Conservation (phyloP, 208 protist genomes). For the Trypanosoma congolense region DNA sequence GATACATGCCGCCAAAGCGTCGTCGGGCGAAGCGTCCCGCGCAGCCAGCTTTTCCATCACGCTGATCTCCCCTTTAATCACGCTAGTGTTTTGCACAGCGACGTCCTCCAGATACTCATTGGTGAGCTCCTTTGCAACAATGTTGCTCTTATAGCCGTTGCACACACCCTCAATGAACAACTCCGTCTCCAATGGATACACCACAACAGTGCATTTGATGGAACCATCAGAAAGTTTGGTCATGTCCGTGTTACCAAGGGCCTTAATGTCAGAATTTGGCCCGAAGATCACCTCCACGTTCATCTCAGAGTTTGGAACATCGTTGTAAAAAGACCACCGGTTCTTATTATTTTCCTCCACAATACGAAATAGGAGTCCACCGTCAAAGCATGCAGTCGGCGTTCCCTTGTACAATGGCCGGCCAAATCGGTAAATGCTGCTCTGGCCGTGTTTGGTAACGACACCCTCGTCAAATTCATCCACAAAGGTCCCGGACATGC, state of each 20-base stretch:
- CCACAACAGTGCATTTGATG: conserved; percentile 44
- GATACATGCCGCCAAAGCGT: conserved; percentile 52
- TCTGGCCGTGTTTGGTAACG: conserved; percentile 22
- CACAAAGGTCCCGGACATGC: conserved; percentile 18
- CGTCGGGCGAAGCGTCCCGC: conserved; percentile 40
- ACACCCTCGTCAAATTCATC: conserved; percentile 81
- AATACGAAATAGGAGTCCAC: conserved; percentile 72
- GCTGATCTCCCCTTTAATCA: conserved; percentile 48
- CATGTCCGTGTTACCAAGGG: conserved; percentile 59
- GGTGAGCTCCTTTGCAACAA: conserved; percentile 43
- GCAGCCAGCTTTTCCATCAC: conserved; percentile 42
- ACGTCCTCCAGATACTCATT: conserved; percentile 69
- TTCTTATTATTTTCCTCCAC: conserved; percentile 44
- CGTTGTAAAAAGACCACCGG: conserved; percentile 87
- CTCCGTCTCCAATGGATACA: conserved; percentile 78
- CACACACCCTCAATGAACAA: conserved; percentile 57
- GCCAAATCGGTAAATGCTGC: conserved; percentile 15
- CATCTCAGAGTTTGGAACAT: conserved; percentile 69
- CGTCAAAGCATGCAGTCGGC: conserved; percentile 54
- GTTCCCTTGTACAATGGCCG: conserved; percentile 42
- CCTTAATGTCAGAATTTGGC: conserved; percentile 43
- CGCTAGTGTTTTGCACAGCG: conserved; percentile 41
- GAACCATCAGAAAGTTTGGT: conserved; percentile 35
- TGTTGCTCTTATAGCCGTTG: conserved; percentile 66
- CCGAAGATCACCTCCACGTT: conserved; percentile 71